phyloP scores from a whole-genome alignment of 371 early-diverging fungal genomes.

The Mortierella sp. region DNA sequence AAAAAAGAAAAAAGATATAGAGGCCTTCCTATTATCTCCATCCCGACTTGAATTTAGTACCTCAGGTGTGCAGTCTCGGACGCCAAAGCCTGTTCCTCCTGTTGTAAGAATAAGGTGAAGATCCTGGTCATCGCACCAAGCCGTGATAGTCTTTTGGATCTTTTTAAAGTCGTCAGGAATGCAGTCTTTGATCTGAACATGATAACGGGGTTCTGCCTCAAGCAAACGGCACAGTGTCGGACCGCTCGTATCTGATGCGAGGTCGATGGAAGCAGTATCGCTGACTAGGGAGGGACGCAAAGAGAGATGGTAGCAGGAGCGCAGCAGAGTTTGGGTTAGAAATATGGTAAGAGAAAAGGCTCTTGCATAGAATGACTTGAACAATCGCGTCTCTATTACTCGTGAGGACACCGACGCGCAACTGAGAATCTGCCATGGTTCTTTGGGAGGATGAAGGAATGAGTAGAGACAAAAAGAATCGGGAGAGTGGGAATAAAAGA shows the following conservation, averaged over 20 bases:
- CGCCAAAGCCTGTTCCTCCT: slow-evolving; percentile 95
- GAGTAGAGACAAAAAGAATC: not conserved
- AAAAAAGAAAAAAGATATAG: not conserved
- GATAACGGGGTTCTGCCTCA: slow-evolving; percentile 51
- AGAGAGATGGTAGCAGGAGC: not conserved
- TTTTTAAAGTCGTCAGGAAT: slow-evolving; percentile 64
- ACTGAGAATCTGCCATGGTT: slow-evolving; percentile 4
- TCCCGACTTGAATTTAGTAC: slow-evolving; percentile 55
- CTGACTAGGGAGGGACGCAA: slow-evolving; percentile 56
- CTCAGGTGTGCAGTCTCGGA: slow-evolving; percentile 90
- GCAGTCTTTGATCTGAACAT: slow-evolving; percentile 47
- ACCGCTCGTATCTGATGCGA: slow-evolving; percentile 69
- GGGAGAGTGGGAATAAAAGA: not conserved
- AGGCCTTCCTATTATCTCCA: too few species aligned
- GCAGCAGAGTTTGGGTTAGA: not conserved
- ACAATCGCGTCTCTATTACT: slow-evolving; percentile 18
- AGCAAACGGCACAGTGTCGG: slow-evolving; percentile 59
- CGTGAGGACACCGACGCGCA: slow-evolving; percentile 49
- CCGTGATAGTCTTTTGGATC: slow-evolving; percentile 61
- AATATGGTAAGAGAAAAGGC: not conserved
- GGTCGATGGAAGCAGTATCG: slow-evolving; percentile 67
- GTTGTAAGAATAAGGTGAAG: slow-evolving; percentile 82
- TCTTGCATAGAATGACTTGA: not conserved
- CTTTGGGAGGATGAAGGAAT: not conserved
- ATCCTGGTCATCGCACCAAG: slow-evolving; percentile 60